Base-by-base conservation (phyloP, 192 early-diverging fungal species). In the Linnemannia zychae region DNA sequence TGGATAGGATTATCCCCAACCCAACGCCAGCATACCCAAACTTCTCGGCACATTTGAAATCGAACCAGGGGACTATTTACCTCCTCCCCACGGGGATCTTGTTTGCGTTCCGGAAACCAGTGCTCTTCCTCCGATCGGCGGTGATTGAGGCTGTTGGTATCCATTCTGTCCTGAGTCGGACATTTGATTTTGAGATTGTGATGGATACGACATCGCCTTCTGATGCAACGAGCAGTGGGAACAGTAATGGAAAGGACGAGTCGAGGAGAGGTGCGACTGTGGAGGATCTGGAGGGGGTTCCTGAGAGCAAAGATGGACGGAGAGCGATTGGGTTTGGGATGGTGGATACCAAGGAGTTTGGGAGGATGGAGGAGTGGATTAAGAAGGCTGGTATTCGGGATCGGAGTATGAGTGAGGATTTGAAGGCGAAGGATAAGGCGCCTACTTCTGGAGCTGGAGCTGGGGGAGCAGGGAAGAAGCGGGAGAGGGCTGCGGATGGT, bases 101-200 rank as follows among this genome's bases (percentile, higher is more conserved):
- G 28, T 84, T 84, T 52, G 82, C 82, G 33, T 84, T 84, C 77
- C 71, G 73, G 67, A 84, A 84, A 47, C 82, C 82, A 7, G 53
- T 84, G n/a, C 63, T 84, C 1, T 84, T 79, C 37, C 37, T 84
- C n/a, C 65, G 76, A 1, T 22, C 67, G 33, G 49, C 22, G 22
- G 65, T 67, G 4, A 84, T 84, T 22, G 77, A 84, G 47, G 76
- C 82, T 22, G 53, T 84, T 9, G 82, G 82, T 0, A 31, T 84
- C 37, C 73, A 79, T 65, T 72, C 82, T 1, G 82, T 84, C n/a
- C 16, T 84, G 47, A 65, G 68, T 9, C 52, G 82, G 53, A 84
- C 82, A 3, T 84, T 84, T 79, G 82, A 84, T 79, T 84, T 84
- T 60, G 82, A 84, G 73, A 63, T 84, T 22, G 77, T 84, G 28